Percentiles rank a stretch among this genome's conserved stretches.
These are phyloP conservation scores for Aspergillus egyptiacus DNA, from an alignment of 495 filamentous ascomycete genomes.

Conservation along the genomic window DNA sequence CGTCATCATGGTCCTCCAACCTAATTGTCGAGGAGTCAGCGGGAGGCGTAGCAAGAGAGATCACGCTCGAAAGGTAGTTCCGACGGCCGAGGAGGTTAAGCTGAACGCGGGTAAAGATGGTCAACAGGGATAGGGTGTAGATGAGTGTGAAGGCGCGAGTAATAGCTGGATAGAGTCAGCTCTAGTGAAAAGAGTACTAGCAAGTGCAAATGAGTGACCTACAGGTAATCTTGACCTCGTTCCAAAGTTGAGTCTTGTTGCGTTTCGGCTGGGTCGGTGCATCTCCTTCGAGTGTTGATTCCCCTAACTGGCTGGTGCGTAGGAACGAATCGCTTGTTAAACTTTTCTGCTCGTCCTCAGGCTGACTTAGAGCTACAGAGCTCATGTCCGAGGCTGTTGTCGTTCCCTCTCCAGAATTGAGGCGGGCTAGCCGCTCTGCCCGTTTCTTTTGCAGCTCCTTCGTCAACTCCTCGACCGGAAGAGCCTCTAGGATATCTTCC, in stretches of 20 bases:
- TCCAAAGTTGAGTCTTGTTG: conserved; percentile 90
- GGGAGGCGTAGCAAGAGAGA: conserved; percentile 69
- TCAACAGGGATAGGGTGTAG: conserved; percentile 84
- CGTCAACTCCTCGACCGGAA: conserved; percentile 84
- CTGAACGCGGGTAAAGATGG: conserved; percentile 90
- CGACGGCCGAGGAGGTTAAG: conserved; percentile 93
- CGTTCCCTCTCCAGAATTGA: conserved; percentile 41
- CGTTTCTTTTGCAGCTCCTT: conserved; percentile 93
- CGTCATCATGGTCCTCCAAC: conserved; percentile 80
- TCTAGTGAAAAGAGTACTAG: background rate
- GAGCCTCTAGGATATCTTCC: conserved; percentile 76
- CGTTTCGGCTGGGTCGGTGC: conserved; percentile 52
- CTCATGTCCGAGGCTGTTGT: conserved; percentile 54
- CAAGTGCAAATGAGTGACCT: conserved; percentile 26
- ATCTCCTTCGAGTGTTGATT: conserved; percentile 39
- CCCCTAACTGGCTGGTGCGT: conserved; percentile 68
- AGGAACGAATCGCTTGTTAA: conserved; percentile 70
- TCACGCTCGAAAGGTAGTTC: conserved; percentile 91
- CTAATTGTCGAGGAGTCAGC: conserved; percentile 61
- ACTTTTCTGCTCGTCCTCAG: conserved; percentile 77
- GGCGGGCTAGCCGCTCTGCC: conserved; percentile 61
- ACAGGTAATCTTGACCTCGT: conserved; percentile 96
- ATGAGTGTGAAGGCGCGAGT: conserved; percentile 85
- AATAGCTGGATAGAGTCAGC: conserved; percentile 54
- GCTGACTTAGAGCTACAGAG: conserved; percentile 69